Conservation (phyloP, 2,329 filamentous ascomycete species). For the Chrysoporthe cubensis region DNA sequence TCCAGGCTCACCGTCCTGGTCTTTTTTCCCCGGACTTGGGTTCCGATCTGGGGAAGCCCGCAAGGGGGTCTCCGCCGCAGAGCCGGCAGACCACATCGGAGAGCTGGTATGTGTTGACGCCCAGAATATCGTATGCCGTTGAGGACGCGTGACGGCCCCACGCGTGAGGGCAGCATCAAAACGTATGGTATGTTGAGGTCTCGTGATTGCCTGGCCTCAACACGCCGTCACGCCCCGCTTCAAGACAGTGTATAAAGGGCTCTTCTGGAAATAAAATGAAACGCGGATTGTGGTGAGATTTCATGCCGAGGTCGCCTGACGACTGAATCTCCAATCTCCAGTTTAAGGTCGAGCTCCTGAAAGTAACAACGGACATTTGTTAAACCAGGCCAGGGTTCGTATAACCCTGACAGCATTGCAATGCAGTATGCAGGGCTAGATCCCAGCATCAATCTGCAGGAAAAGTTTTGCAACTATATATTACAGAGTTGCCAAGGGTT, state of each 20-base stretch:
- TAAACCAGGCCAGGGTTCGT: neutral
- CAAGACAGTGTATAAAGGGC: neutral
- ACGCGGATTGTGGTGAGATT: neutral
- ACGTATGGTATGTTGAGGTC: neutral
- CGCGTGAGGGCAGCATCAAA: constrained; percentile 24
- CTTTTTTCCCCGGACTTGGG: constrained; percentile 54
- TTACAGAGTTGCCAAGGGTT: neutral
- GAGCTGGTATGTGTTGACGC: constrained; percentile 7
- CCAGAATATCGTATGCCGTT: constrained; percentile 10
- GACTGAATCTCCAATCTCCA: neutral
- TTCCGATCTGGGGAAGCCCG: constrained; percentile 9
- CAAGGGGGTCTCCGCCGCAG: constrained; percentile 6
- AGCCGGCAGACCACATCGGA: constrained; percentile 21
- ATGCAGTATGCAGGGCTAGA: neutral
- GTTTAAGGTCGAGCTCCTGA: neutral
- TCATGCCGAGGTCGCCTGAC: constrained; percentile 8
- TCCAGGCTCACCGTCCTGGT: constrained; percentile 59
- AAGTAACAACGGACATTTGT: neutral
- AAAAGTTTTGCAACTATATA: too few species aligned
- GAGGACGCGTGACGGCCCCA: constrained; percentile 24
- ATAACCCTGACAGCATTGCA: neutral
- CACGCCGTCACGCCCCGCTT: neutral
- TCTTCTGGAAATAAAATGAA: neutral
- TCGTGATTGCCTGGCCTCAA: neutral
- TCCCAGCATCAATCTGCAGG: neutral